Percentiles rank a stretch among this genome's conserved stretches.
Evolutionary conservation across 208 protist species (phyloP).

Genomic region (Trichomonas tenax): DNA sequence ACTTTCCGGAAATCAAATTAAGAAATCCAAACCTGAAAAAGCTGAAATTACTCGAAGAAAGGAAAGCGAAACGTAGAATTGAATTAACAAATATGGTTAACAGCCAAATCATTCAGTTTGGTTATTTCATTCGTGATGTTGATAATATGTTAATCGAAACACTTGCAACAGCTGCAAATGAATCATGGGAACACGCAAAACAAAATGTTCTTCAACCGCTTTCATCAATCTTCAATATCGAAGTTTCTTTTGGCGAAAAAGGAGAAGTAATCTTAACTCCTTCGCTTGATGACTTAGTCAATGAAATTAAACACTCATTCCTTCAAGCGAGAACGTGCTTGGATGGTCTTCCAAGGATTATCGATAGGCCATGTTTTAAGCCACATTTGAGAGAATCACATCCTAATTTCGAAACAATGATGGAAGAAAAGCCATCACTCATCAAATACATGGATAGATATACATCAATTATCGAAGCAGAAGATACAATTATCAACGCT

Average conservation of each 20-base stretch:
- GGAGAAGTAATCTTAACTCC: neutral
- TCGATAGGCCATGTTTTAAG: neutral
- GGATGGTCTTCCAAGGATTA: neutral
- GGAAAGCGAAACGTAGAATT: neutral
- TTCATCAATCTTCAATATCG: neutral
- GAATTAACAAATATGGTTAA: constrained; percentile 20
- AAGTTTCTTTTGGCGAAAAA: neutral
- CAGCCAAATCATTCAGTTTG: neutral
- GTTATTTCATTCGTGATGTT: neutral
- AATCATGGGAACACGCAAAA: neutral
- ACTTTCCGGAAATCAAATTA: constrained; percentile 11
- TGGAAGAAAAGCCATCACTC: neutral
- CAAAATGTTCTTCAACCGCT: neutral
- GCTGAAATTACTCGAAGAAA: neutral
- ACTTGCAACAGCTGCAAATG: neutral
- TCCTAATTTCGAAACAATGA: neutral
- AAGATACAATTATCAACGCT: neutral
- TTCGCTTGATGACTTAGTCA: neutral
- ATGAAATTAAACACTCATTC: neutral
- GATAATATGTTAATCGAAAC: neutral
- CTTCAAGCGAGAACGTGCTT: neutral
- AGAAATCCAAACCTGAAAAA: neutral
- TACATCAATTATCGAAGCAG: neutral
- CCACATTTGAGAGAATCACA: constrained; percentile 1
- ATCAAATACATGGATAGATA: neutral